Evolutionary conservation across 768 basidiomycete species (phyloP).

Genomic region (Boletus patriciae): DNA sequence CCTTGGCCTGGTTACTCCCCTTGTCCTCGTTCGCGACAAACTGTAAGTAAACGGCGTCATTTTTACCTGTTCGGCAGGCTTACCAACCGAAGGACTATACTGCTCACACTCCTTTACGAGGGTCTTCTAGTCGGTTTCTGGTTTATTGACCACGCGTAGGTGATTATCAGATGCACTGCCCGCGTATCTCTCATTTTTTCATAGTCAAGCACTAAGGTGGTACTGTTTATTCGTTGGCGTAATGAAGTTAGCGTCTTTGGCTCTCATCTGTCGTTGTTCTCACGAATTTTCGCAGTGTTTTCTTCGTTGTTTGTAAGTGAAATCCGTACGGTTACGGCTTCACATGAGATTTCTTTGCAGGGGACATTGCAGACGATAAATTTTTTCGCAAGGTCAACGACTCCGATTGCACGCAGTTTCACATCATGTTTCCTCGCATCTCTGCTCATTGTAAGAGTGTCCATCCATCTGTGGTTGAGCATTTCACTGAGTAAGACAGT

Average conservation of each 20-base stretch:
- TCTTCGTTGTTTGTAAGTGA: constrained; percentile 82
- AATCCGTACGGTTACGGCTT: neutral
- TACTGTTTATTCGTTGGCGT: constrained; percentile 81
- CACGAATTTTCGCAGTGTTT: constrained; percentile 46
- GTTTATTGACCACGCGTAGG: constrained; percentile 91
- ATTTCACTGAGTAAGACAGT: constrained; percentile 41
- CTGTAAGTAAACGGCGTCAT: constrained; percentile 51
- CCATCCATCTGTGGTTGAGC: neutral
- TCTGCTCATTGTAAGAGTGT: constrained; percentile 63
- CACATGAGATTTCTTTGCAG: constrained; percentile 37
- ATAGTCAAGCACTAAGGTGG: constrained; percentile 78
- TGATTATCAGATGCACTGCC: constrained; percentile 15
- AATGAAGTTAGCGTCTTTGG: constrained; percentile 63
- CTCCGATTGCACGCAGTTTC: constrained; percentile 89
- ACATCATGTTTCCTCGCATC: constrained; percentile 67
- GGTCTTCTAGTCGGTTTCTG: constrained; percentile 88
- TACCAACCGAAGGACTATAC: constrained; percentile 63
- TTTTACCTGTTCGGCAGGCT: constrained; percentile 7
- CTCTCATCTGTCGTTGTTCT: constrained; percentile 12
- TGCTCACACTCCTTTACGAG: constrained; percentile 80
- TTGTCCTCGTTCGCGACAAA: constrained; percentile 87
- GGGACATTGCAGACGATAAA: constrained; percentile 93
- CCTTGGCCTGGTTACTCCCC: constrained; percentile 80
- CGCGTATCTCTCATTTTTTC: constrained; percentile 9
- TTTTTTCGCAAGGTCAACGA: constrained; percentile 95